Evolutionary conservation across 2,329 filamentous ascomycete genomes (phyloP).

Genomic region (Aspergillus hiratsukae): DNA sequence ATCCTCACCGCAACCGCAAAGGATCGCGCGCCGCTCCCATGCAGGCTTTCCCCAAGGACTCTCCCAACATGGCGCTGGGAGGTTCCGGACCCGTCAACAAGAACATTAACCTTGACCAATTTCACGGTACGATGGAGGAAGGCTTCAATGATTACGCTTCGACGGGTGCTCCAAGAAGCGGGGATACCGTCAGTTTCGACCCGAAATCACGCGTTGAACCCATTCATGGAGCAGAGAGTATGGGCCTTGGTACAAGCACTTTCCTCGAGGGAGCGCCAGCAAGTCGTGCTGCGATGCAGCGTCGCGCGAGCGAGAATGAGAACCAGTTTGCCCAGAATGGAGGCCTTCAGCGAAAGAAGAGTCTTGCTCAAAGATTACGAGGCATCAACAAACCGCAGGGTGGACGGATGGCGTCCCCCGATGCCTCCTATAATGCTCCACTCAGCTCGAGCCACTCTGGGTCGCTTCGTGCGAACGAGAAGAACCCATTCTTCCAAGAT

Average conservation of each 20-base stretch:
- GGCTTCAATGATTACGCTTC: constrained; percentile 75
- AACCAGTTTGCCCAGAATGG: constrained; percentile 36
- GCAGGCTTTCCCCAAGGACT: constrained; percentile 91
- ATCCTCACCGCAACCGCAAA: constrained; percentile 86
- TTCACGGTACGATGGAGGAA: constrained; percentile 81
- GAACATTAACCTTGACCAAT: constrained; percentile 77
- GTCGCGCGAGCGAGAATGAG: constrained; percentile 66
- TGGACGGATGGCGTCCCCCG: constrained; percentile 56
- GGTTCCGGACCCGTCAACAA: constrained; percentile 79
- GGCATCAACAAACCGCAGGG: constrained; percentile 67
- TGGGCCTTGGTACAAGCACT: constrained; percentile 87
- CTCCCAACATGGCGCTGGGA: constrained; percentile 85
- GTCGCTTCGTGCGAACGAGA: constrained; percentile 42
- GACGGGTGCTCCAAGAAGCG: constrained; percentile 35
- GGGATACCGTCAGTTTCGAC: constrained; percentile 54
- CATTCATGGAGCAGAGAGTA: constrained; percentile 76
- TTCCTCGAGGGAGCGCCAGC: constrained; percentile 93
- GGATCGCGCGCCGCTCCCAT: constrained; percentile 81
- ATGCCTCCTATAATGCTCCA: constrained; percentile 36
- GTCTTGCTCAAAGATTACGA: constrained; percentile 83
- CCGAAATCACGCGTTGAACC: constrained; percentile 63
- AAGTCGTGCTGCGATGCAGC: constrained; percentile 71
- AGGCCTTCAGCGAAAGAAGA: constrained; percentile 82
- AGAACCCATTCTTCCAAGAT: constrained; percentile 80
- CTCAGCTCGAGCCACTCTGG: constrained; percentile 30